phyloP scores from a whole-genome alignment of 495 filamentous ascomycete genomes.

The Penicillium roqueforti region DNA sequence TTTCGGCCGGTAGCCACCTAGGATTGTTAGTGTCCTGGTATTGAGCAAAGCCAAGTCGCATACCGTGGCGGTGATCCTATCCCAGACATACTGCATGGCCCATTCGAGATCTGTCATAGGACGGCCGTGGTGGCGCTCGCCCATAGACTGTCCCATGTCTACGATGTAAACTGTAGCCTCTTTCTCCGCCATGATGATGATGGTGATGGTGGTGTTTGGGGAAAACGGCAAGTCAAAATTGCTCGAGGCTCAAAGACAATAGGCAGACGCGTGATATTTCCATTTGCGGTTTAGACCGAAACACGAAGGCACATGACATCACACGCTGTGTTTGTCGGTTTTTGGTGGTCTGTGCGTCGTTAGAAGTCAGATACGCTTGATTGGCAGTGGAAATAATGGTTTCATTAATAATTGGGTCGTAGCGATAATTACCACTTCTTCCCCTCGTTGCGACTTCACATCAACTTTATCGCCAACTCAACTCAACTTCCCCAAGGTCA shows the following conservation, averaged over 20 bases:
- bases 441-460: not conserved
- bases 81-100: conserved; percentile 93
- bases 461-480: conserved; percentile 1
- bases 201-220: too few species aligned
- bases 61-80: conserved; percentile 81
- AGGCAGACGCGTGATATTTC: conserved; percentile 49
- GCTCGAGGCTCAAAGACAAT: conserved; percentile 13
- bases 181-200: conserved; percentile 76
- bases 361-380: not conserved
- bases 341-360: conserved; percentile 14
- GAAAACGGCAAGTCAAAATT: conserved; percentile 2
- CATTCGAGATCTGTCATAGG: conserved; percentile 79
- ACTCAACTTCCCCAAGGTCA: not conserved
- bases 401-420: not conserved
- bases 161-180: conserved; percentile 90
- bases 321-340: conserved; percentile 18
- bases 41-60: conserved; percentile 5
- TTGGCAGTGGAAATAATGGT: conserved; percentile 5
- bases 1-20: conserved; percentile 81
- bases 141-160: conserved; percentile 83
- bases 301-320: conserved; percentile 47
- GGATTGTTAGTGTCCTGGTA: not conserved
- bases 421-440: not conserved
- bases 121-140: conserved; percentile 66
- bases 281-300: conserved; percentile 29